Conservation (phyloP, 73 alveolate species). For the Symbiodinium natans region DNA sequence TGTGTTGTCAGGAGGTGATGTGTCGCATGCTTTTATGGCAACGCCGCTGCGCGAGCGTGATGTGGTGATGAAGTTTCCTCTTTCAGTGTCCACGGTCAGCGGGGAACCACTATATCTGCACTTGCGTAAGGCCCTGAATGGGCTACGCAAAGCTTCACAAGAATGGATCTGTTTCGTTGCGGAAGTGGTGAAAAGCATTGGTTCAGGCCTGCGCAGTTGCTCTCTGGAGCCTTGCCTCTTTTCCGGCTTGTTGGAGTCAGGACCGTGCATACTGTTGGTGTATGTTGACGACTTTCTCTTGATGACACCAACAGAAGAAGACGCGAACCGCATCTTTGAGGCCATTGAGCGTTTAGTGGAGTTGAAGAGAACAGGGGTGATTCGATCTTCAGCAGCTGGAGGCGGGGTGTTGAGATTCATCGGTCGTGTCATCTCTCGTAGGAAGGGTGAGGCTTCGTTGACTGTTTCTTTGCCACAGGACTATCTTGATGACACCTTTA, state of each 20-base stretch:
- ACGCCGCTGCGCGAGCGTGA: neutral
- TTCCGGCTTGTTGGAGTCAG: neutral
- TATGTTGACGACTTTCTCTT: neutral
- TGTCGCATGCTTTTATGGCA: conserved; percentile 14
- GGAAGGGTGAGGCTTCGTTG: neutral
- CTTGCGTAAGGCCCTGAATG: neutral
- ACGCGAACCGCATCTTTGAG: neutral
- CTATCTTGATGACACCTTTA: neutral
- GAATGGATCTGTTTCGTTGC: neutral
- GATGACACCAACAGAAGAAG: neutral
- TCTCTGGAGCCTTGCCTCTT: neutral
- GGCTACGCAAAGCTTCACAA: neutral
- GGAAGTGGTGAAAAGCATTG: neutral
- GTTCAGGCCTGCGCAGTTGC: neutral
- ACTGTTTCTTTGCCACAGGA: neutral
- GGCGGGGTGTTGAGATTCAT: neutral
- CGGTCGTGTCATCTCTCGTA: neutral
- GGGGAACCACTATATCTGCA: neutral
- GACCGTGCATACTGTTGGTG: neutral
- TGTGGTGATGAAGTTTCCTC: neutral
- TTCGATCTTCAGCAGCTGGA: neutral
- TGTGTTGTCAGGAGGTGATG: neutral
- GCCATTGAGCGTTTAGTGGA: neutral
- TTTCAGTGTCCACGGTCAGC: neutral
- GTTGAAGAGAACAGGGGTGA: neutral